Percentiles rank a stretch among this genome's conserved stretches.
These are phyloP conservation scores for Paecilomyces fulvus DNA, from an alignment of 2,329 filamentous ascomycete genomes.

Conservation along the genomic window DNA sequence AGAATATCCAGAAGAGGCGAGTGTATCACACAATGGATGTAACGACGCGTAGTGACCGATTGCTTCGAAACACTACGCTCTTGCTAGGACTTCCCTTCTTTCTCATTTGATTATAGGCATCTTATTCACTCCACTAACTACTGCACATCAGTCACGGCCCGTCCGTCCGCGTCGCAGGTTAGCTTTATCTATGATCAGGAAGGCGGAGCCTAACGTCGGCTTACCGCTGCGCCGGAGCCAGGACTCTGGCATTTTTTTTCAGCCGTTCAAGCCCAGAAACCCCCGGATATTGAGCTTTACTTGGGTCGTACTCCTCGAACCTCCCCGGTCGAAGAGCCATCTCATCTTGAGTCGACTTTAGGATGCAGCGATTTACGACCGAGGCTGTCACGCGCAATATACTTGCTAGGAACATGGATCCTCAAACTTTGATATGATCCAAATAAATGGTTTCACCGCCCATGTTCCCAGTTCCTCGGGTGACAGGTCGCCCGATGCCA, in stretches of 20 bases:
- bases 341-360: too few relatives aligned
- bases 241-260: not conserved
- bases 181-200: not conserved
- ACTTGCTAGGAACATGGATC: too few relatives aligned
- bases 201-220: not conserved
- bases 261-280: not conserved
- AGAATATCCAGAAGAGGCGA: not conserved
- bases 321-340: too few relatives aligned
- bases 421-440: not conserved
- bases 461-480: not conserved
- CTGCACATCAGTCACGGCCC: not conserved
- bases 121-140: not conserved
- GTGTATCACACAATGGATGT: too few relatives aligned
- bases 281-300: not conserved
- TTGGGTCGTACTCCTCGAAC: not conserved
- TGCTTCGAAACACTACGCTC: not conserved
- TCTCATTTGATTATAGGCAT: not conserved
- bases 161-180: not conserved
- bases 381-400: too few relatives aligned
- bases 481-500: not conserved
- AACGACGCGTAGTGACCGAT: not conserved
- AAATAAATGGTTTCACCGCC: not conserved
- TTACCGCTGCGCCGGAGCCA: not conserved
- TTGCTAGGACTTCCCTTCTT: not conserved
- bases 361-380: too few relatives aligned